Evolutionary conservation across 1,284 basidiomycete genomes (phyloP), one percentile per base, ranked within the genome.

Genomic region (Leccinum fallax): DNA sequence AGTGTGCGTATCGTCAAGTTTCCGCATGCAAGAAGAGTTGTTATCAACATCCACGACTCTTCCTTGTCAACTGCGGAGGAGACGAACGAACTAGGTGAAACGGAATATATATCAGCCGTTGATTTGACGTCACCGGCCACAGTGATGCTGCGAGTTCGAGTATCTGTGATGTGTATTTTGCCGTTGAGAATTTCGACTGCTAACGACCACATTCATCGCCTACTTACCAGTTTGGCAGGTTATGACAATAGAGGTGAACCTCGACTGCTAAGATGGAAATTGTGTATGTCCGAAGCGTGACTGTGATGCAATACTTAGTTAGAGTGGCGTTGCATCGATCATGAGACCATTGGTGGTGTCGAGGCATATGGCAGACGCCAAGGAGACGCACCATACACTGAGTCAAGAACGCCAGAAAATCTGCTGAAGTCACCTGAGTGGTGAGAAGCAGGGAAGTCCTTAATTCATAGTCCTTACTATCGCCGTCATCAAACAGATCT

Each of bases 351-450:
- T 48, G n/a, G 26, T 4, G 8, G 81, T 80, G 59, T 83, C 74
- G 3, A 84, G 85, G 69, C 84, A 86, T 4, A 83, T 77, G 59
- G 83, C 75, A 36, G 56, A 69, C 57, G 61, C 3, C 43, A 84
- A 71, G 9, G 78, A 71, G 46, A 65, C 59, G 9, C 63, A 63
- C 46, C 46, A 48, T 48, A 46, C n/a, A 48, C 19, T 13, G 11
- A 48, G 11, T 48, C 19, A 48, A 48, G 19, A 48, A 48, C 19
- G 6, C 11, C 19, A 48, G 19, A 48, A 15, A 15, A 15, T 36
- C 15, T 36, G 34, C 15, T 15, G 6, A 36, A 36, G 34, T 36
- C 46, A 48, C 46, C 19, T 48, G 46, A 48, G 8, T 13, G 19
- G 21, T 46, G 43, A 46, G 10, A 19, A 10, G 19, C 5, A 3